Evolutionary conservation across 2,329 filamentous ascomycete genomes (phyloP).

Genomic region (Zymoseptoria pseudotritici): DNA sequence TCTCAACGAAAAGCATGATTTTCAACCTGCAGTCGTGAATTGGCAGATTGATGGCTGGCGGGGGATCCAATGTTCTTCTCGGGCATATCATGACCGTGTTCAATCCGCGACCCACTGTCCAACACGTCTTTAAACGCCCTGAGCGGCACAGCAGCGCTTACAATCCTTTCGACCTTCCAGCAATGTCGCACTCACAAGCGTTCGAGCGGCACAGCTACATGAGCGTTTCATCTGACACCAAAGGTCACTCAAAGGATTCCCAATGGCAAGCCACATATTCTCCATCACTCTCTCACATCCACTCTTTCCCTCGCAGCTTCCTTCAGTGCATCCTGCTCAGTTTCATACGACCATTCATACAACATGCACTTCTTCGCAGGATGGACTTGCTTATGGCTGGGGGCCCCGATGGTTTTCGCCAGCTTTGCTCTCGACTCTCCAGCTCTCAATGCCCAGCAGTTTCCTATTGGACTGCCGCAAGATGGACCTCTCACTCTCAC

Average conservation of each 20-base stretch:
- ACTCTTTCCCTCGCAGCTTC: slow-evolving; percentile 9
- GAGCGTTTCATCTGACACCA: slow-evolving; percentile 7
- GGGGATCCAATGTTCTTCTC: background rate
- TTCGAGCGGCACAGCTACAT: slow-evolving; percentile 9
- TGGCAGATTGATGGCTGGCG: background rate
- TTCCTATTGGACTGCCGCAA: slow-evolving; percentile 5
- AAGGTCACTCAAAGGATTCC: slow-evolving; percentile 1
- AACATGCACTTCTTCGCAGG: slow-evolving; percentile 8
- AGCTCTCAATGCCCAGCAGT: slow-evolving; percentile 2
- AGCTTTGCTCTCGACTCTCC: background rate
- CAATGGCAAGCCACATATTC: slow-evolving; percentile 8
- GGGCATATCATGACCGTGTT: background rate
- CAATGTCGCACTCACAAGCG: background rate
- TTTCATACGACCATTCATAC: background rate
- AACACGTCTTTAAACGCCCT: slow-evolving; percentile 2
- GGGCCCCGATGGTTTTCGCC: slow-evolving; percentile 1
- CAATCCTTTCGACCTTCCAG: background rate
- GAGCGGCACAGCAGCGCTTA: slow-evolving; percentile 16
- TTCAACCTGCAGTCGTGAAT: background rate
- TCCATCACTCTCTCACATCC: slow-evolving; percentile 4
- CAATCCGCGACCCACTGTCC: background rate
- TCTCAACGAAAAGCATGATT: background rate
- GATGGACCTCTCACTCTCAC: slow-evolving; percentile 8
- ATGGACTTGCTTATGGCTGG: background rate
- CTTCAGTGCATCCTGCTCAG: slow-evolving; percentile 1